Evolutionary conservation across 1,284 basidiomycete species (phyloP).

Genomic region (Apiotrichum mycotoxinovorans): DNA sequence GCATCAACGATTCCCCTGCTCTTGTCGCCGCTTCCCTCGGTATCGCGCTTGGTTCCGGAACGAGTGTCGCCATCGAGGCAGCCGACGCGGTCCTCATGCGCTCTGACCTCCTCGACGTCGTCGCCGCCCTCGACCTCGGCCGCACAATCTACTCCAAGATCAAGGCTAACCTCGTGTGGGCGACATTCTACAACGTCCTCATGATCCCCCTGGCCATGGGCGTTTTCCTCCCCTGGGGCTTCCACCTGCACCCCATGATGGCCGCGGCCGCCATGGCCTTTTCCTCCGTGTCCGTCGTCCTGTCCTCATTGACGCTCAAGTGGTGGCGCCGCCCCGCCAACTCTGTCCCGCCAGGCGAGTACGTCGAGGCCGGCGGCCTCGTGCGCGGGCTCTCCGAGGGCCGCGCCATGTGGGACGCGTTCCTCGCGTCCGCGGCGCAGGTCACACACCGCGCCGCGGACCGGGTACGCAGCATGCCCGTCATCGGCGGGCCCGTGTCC

Average conservation of each 20-base stretch:
- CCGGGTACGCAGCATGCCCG: constrained; percentile 11
- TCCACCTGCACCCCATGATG: constrained; percentile 96
- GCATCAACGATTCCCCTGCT: constrained; percentile 97
- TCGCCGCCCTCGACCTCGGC: constrained; percentile 89
- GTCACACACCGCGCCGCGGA: constrained; percentile 10
- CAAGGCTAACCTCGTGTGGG: constrained; percentile 78
- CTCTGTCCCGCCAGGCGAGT: constrained; percentile 66
- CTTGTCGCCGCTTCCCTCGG: constrained; percentile 92
- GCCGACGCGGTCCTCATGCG: constrained; percentile 98
- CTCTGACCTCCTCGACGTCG: constrained; percentile 91
- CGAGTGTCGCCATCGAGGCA: constrained; percentile 95
- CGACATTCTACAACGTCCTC: constrained; percentile 86
- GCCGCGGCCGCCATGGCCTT: constrained; percentile 98
- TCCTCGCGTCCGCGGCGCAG: not conserved
- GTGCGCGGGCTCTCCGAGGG: constrained; percentile 31
- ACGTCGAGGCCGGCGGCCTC: constrained; percentile 41
- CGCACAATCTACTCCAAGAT: constrained; percentile 87
- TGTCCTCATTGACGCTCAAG: constrained; percentile 78
- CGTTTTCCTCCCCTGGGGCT: constrained; percentile 81
- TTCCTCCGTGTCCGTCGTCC: constrained; percentile 92
- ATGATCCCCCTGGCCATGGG: constrained; percentile 99
- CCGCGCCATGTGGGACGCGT: constrained; percentile 7
- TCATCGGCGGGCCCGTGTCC: constrained; percentile 7
- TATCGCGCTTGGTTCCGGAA: constrained; percentile 91
- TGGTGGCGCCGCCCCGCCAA: constrained; percentile 73